phyloP scores from a whole-genome alignment of 2,329 filamentous ascomycete genomes.

The Colletotrichum magnum region DNA sequence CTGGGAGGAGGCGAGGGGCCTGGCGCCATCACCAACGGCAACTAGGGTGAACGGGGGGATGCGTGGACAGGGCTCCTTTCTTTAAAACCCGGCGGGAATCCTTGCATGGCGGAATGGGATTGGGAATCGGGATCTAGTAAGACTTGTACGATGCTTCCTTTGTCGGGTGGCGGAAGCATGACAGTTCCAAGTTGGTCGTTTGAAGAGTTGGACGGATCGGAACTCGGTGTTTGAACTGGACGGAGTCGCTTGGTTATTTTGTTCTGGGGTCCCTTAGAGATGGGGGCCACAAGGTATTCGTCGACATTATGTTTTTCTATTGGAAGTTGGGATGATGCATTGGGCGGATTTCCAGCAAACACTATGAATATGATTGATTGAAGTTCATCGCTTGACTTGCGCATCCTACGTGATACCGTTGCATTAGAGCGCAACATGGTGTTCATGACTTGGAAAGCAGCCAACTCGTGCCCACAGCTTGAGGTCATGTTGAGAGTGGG shows the following conservation, averaged over 20 bases:
- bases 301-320: neutral
- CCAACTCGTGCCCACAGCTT: too few species aligned
- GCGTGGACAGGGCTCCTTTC: neutral
- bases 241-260: conserved; percentile 32
- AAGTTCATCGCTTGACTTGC: conserved; percentile 9
- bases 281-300: conserved; percentile 24
- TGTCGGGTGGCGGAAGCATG: conserved; percentile 35
- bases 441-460: too few species aligned
- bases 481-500: too few species aligned
- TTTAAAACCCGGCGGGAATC: conserved; percentile 2
- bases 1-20: conserved; percentile 48
- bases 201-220: conserved; percentile 25
- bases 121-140: conserved; percentile 29
- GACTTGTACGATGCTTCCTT: conserved; percentile 38
- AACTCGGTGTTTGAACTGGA: conserved; percentile 33
- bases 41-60: neutral
- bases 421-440: too few species aligned
- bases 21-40: conserved; percentile 25
- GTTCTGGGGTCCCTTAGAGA: conserved; percentile 34
- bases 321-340: conserved; percentile 35
- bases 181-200: conserved; percentile 18
- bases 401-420: too few species aligned
- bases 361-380: conserved; percentile 36
- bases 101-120: conserved; percentile 41
- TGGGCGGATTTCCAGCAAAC: conserved; percentile 38